phyloP scores from a whole-genome alignment of 225 moss, liverwort and hornwort species.

The Sphagnum contortum region DNA sequence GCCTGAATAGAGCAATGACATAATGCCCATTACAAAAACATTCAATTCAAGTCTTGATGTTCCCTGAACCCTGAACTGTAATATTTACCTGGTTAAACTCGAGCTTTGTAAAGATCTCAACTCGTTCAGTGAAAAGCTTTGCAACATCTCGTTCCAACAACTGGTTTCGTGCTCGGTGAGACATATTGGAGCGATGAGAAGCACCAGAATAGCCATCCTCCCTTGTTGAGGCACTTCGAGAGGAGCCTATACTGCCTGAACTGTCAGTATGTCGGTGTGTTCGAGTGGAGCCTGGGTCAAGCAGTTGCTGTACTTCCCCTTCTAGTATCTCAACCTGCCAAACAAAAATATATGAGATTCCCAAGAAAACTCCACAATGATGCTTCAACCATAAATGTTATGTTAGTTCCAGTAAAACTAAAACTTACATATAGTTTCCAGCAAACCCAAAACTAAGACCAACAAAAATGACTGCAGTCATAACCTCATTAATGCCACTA shows the following conservation, averaged over 20 bases:
- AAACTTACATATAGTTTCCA: too few species aligned
- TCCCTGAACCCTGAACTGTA: too few species aligned
- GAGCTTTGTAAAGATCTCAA: slow-evolving; percentile 73
- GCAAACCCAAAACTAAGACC: too few species aligned
- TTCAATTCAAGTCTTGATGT: too few species aligned
- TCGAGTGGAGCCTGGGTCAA: slow-evolving; percentile 58
- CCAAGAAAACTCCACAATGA: too few species aligned
- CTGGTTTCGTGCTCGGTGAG: slow-evolving; percentile 42
- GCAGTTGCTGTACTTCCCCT: slow-evolving; percentile 69
- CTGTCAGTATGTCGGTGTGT: slow-evolving; percentile 58
- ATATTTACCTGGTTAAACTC: slow-evolving; percentile 74
- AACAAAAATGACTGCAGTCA: too few species aligned
- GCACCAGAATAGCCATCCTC: slow-evolving; percentile 35
- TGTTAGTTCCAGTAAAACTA: too few species aligned
- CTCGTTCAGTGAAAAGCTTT: slow-evolving; percentile 63
- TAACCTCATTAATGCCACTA: too few species aligned
- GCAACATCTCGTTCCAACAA: slow-evolving; percentile 71
- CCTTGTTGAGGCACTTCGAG: slow-evolving; percentile 33
- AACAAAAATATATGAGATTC: slow-evolving; percentile 3
- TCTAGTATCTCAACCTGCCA: slow-evolving; percentile 63
- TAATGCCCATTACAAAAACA: too few species aligned
- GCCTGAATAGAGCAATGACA: too few species aligned
- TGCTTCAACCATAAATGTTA: too few species aligned
- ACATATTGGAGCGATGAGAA: slow-evolving; percentile 30
- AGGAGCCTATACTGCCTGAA: slow-evolving; percentile 53